Base-by-base conservation (phyloP, 2,329 filamentous ascomycete species). In the Dryadomyces sulphureus region DNA sequence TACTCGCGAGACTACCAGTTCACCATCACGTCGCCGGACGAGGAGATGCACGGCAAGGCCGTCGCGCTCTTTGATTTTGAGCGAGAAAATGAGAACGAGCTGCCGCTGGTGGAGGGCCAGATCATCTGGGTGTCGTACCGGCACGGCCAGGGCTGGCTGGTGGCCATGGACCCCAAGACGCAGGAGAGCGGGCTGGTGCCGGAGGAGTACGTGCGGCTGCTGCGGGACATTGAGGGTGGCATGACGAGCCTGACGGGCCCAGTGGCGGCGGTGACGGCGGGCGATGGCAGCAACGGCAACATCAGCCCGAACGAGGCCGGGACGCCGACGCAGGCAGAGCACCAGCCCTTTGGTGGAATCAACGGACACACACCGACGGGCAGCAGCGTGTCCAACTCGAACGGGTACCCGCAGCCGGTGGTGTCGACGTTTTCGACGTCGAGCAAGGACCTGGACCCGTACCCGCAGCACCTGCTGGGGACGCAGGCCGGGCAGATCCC, bases 21-120 rank as follows among this genome's bases (percentile, higher is more conserved):
- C 61, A 93, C 87, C 17, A 94, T 94, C 55, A 90, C 86, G 16
- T 93, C 86, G 14, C 88, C 89, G 5, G 92, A 96, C 60, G 90
- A 96, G 64, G 88, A 96, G 62, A 95, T 95, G 77, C 89, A 95
- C 58, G 92, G 92, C 42, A 94, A 94, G 60, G 89, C 88, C 11
- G 86, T 98, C 24, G 92, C 92, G 7, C 70, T 98, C 20, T 98
- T 94, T 60, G 89, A 95, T 60, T 98, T 98, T 64, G 81, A 81
- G 55, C 77, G 89, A 27, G 90, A 96, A 62, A 95, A 96, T 60
- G 88, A 95, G 60, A 98, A 96, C 59, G 92, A 98, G 62, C 68
- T 98, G 48, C 87, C 88, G 4, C 68, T 98, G 41, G 80, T 86
- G 1, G 92, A 98, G 64, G 92, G 92, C 6, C 92, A 98, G 59